These are phyloP conservation scores for Pyricularia sp. DNA, from an alignment of 2,329 filamentous ascomycete genomes.

Conservation along the genomic window DNA sequence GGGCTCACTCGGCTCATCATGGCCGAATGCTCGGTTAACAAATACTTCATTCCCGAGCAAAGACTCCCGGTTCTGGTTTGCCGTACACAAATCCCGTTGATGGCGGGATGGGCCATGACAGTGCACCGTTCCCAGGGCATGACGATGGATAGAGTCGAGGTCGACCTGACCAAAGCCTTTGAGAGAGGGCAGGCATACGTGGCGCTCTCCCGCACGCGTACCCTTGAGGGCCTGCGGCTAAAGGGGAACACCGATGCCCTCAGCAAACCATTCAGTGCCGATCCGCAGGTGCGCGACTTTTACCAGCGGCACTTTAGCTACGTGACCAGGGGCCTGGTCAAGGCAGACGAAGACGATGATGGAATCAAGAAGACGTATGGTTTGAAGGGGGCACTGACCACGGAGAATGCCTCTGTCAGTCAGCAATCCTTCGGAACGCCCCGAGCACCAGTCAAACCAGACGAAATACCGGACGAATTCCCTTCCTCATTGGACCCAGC, in stretches of 20 bases:
- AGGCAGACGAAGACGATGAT: slow-evolving; percentile 1
- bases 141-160: slow-evolving; percentile 48
- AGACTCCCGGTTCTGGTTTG: slow-evolving; percentile 32
- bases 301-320: slow-evolving; percentile 20
- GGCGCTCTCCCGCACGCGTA: slow-evolving; percentile 47
- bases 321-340: neutral
- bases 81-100: slow-evolving; percentile 52
- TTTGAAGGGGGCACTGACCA: neutral
- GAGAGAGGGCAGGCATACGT: slow-evolving; percentile 54
- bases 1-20: slow-evolving; percentile 33
- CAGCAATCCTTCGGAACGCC: neutral
- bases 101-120: slow-evolving; percentile 52
- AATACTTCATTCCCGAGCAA: slow-evolving; percentile 24
- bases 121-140: slow-evolving; percentile 56
- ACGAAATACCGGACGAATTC: neutral
- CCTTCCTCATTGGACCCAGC: neutral
- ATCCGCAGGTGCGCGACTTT: slow-evolving; percentile 23
- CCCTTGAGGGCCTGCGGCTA: slow-evolving; percentile 36
- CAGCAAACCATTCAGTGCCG: slow-evolving; percentile 19
- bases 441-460: neutral
- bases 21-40: slow-evolving; percentile 37
- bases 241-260: slow-evolving; percentile 21
- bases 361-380: neutral
- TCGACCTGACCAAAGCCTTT: slow-evolving; percentile 42
- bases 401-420: neutral